Base-by-base conservation (phyloP, 495 filamentous ascomycete species). In the Lophium mytilinum region DNA sequence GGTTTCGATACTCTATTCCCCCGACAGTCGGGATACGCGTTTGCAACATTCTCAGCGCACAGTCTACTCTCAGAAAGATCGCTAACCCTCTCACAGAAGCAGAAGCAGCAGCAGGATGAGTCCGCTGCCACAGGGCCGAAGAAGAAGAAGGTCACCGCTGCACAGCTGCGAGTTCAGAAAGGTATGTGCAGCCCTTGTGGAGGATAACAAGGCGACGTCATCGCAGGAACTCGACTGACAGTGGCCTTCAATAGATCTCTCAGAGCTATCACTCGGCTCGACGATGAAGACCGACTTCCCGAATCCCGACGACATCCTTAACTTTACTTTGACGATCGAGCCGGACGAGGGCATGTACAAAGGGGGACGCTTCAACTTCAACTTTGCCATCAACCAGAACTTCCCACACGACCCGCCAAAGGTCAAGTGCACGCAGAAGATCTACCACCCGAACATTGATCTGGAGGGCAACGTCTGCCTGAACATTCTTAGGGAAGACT, bases 281-380 rank as follows among this genome's bases (percentile, higher is more conserved):
- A 96, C 94, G 19, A 96, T 96, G 93, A 87, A 83, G 72, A 95
- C 89, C 68, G 71, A 85, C 63, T 96, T 98, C 72, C 85, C 91
- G 0, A 88, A 97, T 74, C 89, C 90, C 3, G 90, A 98, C 75
- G 88, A 98, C 69, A 95, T 96, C 71, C 84, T 97, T 39, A 93
- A 91, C 78, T 98, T 98, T 75, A 86, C 83, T 34, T 82, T 97
- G 60, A 89, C 84, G 60, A 92, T 98, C 75, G 85, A 89, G 64
- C 93, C 93, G 9, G 93, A 98, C 75, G 93, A 97, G 75, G 93
- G 93, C 71, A 93, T 98, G 83, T 98, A 98, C 77, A 89, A 89
- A 69, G 85, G 84, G 65, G 94, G 93, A 52, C 70, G 76, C 11
- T 98, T 98, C 74, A 80, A 84, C 63, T 98, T 98, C 75, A 86